phyloP scores from a whole-genome alignment of 345 rosid species.

The Brassica incana region DNA sequence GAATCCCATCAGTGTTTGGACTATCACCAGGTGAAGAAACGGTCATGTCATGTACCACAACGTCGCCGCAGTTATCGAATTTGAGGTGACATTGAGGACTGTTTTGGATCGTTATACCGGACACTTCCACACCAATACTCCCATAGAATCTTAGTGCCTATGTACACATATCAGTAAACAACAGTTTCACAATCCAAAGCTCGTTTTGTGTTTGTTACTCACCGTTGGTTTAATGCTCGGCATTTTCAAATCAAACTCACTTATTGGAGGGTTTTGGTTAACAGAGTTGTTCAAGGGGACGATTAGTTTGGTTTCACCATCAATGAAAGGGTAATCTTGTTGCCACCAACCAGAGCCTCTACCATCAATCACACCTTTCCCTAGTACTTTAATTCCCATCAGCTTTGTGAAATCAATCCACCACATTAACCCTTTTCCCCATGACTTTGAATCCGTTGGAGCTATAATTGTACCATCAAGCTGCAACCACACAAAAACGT shows the following conservation, averaged over 20 bases:
- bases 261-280: constrained; percentile 53
- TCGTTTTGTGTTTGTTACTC: background rate
- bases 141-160: constrained; percentile 96
- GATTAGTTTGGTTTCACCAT: constrained; percentile 58
- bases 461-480: constrained; percentile 89
- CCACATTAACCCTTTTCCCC: constrained; percentile 76
- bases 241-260: constrained; percentile 63
- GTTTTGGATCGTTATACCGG: constrained; percentile 86
- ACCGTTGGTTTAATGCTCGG: constrained; percentile 92
- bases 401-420: constrained; percentile 96
- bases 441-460: constrained; percentile 57
- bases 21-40: constrained; percentile 87
- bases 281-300: constrained; percentile 61
- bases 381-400: constrained; percentile 72
- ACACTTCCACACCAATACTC: constrained; percentile 76
- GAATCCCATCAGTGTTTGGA: constrained; percentile 98
- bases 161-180: constrained; percentile 10
- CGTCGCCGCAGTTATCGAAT: constrained; percentile 87
- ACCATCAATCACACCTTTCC: constrained; percentile 90
- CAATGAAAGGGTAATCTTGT: constrained; percentile 54
- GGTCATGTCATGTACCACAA: constrained; percentile 66
- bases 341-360: constrained; percentile 98
- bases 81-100: constrained; percentile 99
- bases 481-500: constrained; percentile 41
- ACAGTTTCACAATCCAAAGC: background rate